Evolutionary conservation across 345 rosid genomes (phyloP).

Genomic region (Litchi chinensis): DNA sequence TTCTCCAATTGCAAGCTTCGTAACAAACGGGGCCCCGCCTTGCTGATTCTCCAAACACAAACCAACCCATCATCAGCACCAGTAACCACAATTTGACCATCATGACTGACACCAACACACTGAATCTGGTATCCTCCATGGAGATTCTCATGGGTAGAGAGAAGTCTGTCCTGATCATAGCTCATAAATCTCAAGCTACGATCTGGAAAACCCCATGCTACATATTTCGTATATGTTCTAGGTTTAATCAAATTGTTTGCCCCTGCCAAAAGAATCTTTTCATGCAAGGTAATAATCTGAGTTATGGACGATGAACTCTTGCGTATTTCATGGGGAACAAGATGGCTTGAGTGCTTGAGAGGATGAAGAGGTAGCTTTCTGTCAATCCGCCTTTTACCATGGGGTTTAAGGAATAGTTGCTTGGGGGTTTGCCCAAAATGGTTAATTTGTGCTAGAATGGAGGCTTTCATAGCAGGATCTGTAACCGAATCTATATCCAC

Average conservation of each 20-base stretch:
- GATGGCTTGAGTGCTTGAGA: slow-evolving; percentile 77
- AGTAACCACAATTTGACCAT: slow-evolving; percentile 87
- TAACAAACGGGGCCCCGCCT: slow-evolving; percentile 60
- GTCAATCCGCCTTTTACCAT: slow-evolving; percentile 76
- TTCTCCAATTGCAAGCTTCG: slow-evolving; percentile 70
- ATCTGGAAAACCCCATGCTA: slow-evolving; percentile 97
- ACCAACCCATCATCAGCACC: slow-evolving; percentile 95
- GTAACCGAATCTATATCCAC: slow-evolving; percentile 98
- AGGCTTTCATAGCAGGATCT: slow-evolving; percentile 99
- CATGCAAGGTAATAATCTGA: slow-evolving; percentile 77
- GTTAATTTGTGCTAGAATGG: slow-evolving; percentile 97
- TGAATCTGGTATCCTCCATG: slow-evolving; percentile 93
- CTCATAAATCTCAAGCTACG: slow-evolving; percentile 93
- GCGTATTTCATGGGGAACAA: slow-evolving; percentile 86
- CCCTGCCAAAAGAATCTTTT: slow-evolving; percentile 83
- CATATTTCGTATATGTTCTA: slow-evolving; percentile 79
- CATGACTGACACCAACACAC: slow-evolving; percentile 86
- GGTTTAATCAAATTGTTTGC: slow-evolving; percentile 82
- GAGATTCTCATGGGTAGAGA: slow-evolving; percentile 96
- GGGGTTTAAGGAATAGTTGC: slow-evolving; percentile 93
- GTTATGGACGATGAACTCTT: slow-evolving; percentile 69
- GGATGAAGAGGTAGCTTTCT: slow-evolving; percentile 85
- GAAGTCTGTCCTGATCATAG: slow-evolving; percentile 94
- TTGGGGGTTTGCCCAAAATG: slow-evolving; percentile 99
- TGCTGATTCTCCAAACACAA: slow-evolving; percentile 86